A percentile compares a stretch with the other conserved stretches of the same genome.
Conservation (phyloP, 768 basidiomycete genomes). For the Tubosaeta sp. region DNA sequence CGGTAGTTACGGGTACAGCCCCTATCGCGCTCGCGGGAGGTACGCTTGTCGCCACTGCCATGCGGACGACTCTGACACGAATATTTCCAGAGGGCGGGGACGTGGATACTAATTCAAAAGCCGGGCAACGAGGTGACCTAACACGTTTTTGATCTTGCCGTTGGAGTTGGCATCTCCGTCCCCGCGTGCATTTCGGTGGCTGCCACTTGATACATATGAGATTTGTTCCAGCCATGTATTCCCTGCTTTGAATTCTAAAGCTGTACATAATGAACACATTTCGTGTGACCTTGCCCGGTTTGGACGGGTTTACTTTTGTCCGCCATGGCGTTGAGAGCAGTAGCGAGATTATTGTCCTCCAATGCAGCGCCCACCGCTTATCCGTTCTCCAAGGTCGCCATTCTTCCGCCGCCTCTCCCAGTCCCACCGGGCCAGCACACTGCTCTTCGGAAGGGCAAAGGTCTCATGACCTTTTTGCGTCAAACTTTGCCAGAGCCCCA, state of each 20-base stretch:
- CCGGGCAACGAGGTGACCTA: constrained; percentile 15
- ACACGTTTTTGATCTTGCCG: constrained; percentile 10
- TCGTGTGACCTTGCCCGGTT: constrained; percentile 6
- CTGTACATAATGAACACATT: constrained; percentile 24
- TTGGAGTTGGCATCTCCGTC: constrained; percentile 5
- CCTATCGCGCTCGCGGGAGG: constrained; percentile 71
- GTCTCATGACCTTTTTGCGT: constrained; percentile 71
- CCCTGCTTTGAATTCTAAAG: constrained; percentile 26
- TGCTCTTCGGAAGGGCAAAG: constrained; percentile 61
- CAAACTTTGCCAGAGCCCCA: constrained; percentile 61
- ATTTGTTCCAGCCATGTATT: constrained; percentile 23
- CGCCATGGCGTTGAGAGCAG: constrained; percentile 9
- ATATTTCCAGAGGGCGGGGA: constrained; percentile 57
- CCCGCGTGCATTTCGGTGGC: constrained; percentile 8
- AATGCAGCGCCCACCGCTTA: constrained; percentile 34
- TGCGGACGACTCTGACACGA: constrained; percentile 6
- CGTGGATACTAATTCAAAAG: constrained; percentile 52
- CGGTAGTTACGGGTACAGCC: constrained; percentile 49
- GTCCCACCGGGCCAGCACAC: constrained; percentile 35
- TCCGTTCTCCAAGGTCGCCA: constrained; percentile 70
- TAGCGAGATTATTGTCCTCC: constrained; percentile 25
- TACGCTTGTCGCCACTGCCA: constrained; percentile 33
- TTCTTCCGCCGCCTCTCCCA: constrained; percentile 46
- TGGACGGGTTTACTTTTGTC: constrained; percentile 1
- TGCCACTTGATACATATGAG: constrained; percentile 16